These are phyloP conservation scores for cucumber (Cucumis sativus) DNA, from an alignment of 306 rosid genomes.

Conservation along the genomic window Cucumber_9930_V3 NC_026656.2:13492001-13492500, in stretches of 20 bases:
- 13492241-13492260: slow-evolving; percentile 53
- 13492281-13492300: neutral
- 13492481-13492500: slow-evolving; percentile 82
- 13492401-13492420: slow-evolving; percentile 56
- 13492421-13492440: slow-evolving; percentile 74
- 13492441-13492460: slow-evolving; percentile 69
- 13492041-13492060: neutral
- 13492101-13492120: neutral
- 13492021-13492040: neutral
- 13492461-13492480: slow-evolving; percentile 74
- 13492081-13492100: neutral
- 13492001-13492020: slow-evolving; percentile 80
- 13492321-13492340: neutral
- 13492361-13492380: slow-evolving; percentile 94
- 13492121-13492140: neutral
- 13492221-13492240: slow-evolving; percentile 94
- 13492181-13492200: slow-evolving; percentile 70
- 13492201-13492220: slow-evolving; percentile 82
- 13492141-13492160: neutral
- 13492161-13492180: neutral
- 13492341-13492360: slow-evolving; percentile 87
- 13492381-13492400: slow-evolving; percentile 99
- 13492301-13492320: neutral
- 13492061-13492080: neutral
- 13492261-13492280: neutral